phyloP scores from a whole-genome alignment of 1,139 yeast genomes.

The Saccharomyces pastorianus region DNA sequence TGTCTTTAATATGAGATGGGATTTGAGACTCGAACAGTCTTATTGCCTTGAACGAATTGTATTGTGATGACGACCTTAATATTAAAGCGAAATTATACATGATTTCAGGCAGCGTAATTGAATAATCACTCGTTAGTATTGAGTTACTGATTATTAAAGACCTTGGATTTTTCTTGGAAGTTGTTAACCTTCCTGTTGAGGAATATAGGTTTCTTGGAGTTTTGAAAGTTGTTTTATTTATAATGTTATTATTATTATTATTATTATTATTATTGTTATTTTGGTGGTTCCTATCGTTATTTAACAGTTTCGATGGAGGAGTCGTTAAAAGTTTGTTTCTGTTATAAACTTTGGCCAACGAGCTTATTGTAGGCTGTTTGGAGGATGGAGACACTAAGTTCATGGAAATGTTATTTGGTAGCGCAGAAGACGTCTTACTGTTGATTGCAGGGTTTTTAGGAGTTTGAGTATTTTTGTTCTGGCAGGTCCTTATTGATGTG shows the following conservation, averaged over 20 bases:
- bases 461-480: not conserved
- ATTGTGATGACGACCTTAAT: conserved; percentile 54
- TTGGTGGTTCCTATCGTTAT: conserved; percentile 4
- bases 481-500: not conserved
- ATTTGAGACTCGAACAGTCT: conserved; percentile 58
- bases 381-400: conserved; percentile 11
- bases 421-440: not conserved
- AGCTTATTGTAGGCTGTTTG: conserved; percentile 13
- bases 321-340: conserved; percentile 21
- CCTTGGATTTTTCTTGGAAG: conserved; percentile 5
- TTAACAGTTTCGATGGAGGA: conserved; percentile 26
- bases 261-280: not conserved
- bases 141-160: conserved; percentile 8
- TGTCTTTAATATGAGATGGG: conserved; percentile 43
- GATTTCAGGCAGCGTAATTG: conserved; percentile 29
- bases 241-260: not conserved
- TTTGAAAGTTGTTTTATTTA: conserved; percentile 13
- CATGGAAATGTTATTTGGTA: not conserved
- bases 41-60: conserved; percentile 76
- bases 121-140: not conserved
- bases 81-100: conserved; percentile 61
- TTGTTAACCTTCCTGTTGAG: conserved; percentile 3
- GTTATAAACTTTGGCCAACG: conserved; percentile 13
- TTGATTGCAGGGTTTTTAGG: not conserved
- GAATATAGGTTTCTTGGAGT: conserved; percentile 17